A percentile compares a stretch with the other conserved stretches of the same genome.
Evolutionary conservation across 805 yeast species (phyloP).

Genomic region (Suhomyces pyralidae): DNA sequence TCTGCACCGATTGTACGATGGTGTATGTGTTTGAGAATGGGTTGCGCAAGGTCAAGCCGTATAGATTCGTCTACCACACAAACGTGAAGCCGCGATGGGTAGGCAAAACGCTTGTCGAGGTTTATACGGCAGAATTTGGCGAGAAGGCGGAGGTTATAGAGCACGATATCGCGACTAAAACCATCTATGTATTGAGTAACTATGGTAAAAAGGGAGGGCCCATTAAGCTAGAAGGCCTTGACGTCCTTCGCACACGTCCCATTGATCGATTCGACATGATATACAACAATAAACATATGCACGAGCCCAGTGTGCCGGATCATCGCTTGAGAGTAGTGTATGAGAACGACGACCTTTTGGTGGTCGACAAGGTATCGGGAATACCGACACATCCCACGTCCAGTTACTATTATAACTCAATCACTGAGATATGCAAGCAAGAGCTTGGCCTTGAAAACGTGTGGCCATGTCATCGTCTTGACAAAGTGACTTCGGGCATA

Average conservation of each 20-base stretch:
- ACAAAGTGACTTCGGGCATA: conserved; percentile 51
- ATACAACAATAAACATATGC: conserved; percentile 36
- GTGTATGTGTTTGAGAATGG: conserved; percentile 21
- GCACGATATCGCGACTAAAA: conserved; percentile 22
- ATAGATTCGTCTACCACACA: conserved; percentile 28
- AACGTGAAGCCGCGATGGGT: conserved; percentile 40
- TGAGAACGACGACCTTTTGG: conserved; percentile 37
- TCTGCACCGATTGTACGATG: neutral
- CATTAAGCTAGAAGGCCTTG: conserved; percentile 20
- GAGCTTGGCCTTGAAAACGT: conserved; percentile 25
- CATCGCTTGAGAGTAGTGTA: conserved; percentile 21
- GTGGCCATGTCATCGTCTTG: conserved; percentile 49
- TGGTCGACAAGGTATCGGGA: conserved; percentile 52
- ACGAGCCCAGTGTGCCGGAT: conserved; percentile 42
- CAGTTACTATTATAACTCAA: conserved; percentile 40
- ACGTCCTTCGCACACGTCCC: conserved; percentile 3
- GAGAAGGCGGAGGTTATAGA: conserved; percentile 21
- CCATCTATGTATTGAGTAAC: conserved; percentile 24
- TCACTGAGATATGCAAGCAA: conserved; percentile 40
- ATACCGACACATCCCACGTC: conserved; percentile 55
- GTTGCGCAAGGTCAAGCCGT: conserved; percentile 35
- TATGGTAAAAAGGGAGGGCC: conserved; percentile 18
- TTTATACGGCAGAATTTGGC: conserved; percentile 34
- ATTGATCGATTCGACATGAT: conserved; percentile 16
- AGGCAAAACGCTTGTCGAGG: conserved; percentile 28